Evolutionary conservation across 1,284 basidiomycete genomes (phyloP).

Genomic region (Sutorius eximius): DNA sequence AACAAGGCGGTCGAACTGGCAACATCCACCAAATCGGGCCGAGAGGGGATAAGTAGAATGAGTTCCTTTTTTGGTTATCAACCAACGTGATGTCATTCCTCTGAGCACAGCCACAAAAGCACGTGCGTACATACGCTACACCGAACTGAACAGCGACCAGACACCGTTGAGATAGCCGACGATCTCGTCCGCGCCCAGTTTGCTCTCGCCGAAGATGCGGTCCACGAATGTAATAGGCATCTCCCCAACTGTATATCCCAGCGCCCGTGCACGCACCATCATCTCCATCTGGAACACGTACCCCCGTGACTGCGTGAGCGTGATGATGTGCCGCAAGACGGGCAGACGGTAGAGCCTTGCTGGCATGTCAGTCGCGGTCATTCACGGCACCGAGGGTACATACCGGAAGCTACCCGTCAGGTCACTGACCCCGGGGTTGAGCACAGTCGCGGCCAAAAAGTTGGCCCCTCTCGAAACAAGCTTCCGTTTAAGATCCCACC

Average conservation of each 20-base stretch:
- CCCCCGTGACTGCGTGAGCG: slow-evolving; percentile 79
- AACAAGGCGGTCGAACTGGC: slow-evolving; percentile 4
- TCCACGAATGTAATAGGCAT: slow-evolving; percentile 94
- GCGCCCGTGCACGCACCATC: slow-evolving; percentile 83
- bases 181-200: slow-evolving; percentile 85
- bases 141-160: slow-evolving; percentile 72
- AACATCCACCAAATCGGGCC: not conserved
- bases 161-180: slow-evolving; percentile 89
- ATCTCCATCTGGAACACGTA: slow-evolving; percentile 99
- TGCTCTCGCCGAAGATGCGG: slow-evolving; percentile 89
- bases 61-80: slow-evolving; percentile 14
- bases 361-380: not conserved
- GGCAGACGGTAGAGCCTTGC: slow-evolving; percentile 73
- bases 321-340: slow-evolving; percentile 81
- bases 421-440: slow-evolving; percentile 83
- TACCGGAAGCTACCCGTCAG: slow-evolving; percentile 86
- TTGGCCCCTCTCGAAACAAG: slow-evolving; percentile 85
- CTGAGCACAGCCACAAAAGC: slow-evolving; percentile 5
- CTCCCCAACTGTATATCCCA: slow-evolving; percentile 85
- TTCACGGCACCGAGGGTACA: slow-evolving; percentile 18
- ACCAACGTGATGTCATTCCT: slow-evolving; percentile 24
- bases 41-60: not conserved
- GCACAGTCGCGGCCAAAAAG: slow-evolving; percentile 79
- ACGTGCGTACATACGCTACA: slow-evolving; percentile 40
- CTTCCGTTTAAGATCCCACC: slow-evolving; percentile 88